These are phyloP conservation scores for Fusarium nanum DNA, from an alignment of 2,329 filamentous ascomycete genomes.

Conservation along the genomic window DNA sequence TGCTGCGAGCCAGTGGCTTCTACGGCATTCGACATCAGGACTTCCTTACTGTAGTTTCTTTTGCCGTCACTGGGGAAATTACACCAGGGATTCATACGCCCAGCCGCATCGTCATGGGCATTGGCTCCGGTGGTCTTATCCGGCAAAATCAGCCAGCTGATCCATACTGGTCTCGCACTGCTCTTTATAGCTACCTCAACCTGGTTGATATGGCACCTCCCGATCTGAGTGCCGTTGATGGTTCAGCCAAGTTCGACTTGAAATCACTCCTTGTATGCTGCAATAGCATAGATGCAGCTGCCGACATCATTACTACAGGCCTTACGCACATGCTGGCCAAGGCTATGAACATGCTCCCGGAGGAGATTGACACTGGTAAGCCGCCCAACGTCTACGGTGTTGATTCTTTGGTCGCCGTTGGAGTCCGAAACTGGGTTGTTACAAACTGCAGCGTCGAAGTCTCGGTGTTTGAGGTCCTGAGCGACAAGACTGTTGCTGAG, in stretches of 20 bases:
- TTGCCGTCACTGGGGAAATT: constrained; percentile 57
- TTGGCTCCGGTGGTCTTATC: constrained; percentile 66
- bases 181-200: constrained; percentile 62
- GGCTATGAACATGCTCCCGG: constrained; percentile 58
- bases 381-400: constrained; percentile 61
- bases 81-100: constrained; percentile 51
- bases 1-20: constrained; percentile 64
- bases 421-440: constrained; percentile 63
- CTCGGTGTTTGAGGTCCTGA: constrained; percentile 61
- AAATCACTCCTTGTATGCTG: constrained; percentile 51
- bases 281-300: constrained; percentile 45
- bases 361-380: constrained; percentile 58
- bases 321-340: constrained; percentile 57
- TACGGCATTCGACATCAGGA: constrained; percentile 64
- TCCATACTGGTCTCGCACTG: constrained; percentile 65
- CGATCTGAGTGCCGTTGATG: constrained; percentile 40
- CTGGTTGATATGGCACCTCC: constrained; percentile 58
- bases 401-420: constrained; percentile 65
- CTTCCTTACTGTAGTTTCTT: constrained; percentile 60
- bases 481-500: constrained; percentile 55
- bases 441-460: constrained; percentile 58
- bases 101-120: constrained; percentile 62
- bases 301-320: constrained; percentile 51
- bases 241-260: constrained; percentile 42
- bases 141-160: constrained; percentile 64